phyloP scores from a whole-genome alignment of 169 alveolate species.

The Babesia caballi region DNA sequence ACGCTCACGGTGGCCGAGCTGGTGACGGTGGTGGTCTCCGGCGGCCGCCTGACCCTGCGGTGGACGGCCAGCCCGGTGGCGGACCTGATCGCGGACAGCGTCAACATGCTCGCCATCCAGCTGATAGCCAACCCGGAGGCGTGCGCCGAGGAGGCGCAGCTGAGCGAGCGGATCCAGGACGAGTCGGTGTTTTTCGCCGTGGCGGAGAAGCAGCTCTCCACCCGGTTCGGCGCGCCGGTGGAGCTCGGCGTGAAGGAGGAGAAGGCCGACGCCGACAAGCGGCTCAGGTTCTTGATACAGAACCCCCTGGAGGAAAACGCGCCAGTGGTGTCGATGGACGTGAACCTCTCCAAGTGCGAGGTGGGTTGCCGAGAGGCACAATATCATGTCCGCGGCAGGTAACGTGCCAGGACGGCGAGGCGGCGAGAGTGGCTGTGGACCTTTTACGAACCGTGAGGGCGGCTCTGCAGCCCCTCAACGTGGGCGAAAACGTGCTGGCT shows the following conservation, averaged over 20 bases:
- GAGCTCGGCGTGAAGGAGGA: slow-evolving; percentile 26
- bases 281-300: not conserved
- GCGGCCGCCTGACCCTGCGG: slow-evolving; percentile 18
- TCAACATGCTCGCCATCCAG: slow-evolving; percentile 69
- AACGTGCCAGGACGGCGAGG: slow-evolving; percentile 35
- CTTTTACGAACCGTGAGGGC: slow-evolving; percentile 11
- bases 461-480: slow-evolving; percentile 35
- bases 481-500: not conserved
- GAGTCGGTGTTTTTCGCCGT: slow-evolving; percentile 14
- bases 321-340: slow-evolving; percentile 10
- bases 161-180: not conserved
- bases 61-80: slow-evolving; percentile 72
- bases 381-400: slow-evolving; percentile 12
- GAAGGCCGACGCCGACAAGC: not conserved
- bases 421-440: not conserved
- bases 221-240: slow-evolving; percentile 46
- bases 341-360: slow-evolving; percentile 23
- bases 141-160: not conserved
- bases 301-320: slow-evolving; percentile 35
- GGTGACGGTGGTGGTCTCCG: slow-evolving; percentile 15
- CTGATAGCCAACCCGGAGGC: slow-evolving; percentile 18
- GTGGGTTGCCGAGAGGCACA: not conserved
- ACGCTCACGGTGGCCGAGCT: slow-evolving; percentile 5
- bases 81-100: slow-evolving; percentile 76
- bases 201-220: slow-evolving; percentile 43